These are phyloP conservation scores for Nissolia schottii DNA, from an alignment of 306 rosid species.

Conservation along the genomic window DNA sequence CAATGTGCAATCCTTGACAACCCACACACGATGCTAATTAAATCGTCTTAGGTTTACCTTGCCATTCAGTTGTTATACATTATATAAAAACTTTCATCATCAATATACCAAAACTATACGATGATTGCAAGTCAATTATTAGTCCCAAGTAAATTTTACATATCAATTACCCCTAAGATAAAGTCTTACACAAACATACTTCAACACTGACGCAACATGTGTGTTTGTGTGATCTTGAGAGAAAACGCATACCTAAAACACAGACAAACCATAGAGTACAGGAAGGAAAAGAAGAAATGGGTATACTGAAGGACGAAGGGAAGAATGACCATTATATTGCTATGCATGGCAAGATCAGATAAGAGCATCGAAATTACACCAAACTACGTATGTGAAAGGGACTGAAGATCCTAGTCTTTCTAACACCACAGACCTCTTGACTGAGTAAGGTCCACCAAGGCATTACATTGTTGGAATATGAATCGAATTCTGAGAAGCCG, in stretches of 20 bases:
- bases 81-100: not conserved
- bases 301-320: not conserved
- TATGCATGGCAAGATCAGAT: not conserved
- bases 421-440: not conserved
- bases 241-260: not conserved
- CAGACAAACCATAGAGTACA: not conserved
- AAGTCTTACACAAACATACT: not conserved
- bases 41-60: not conserved
- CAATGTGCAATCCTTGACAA: conserved; percentile 3
- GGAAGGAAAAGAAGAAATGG: not conserved
- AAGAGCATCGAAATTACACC: not conserved
- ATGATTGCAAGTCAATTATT: not conserved
- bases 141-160: not conserved
- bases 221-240: not conserved
- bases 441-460: not conserved
- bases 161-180: not conserved
- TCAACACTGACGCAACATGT: not conserved
- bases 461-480: not conserved
- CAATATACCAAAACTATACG: not conserved
- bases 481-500: not conserved
- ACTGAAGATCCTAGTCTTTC: not conserved
- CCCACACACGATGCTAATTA: not conserved
- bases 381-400: not conserved
- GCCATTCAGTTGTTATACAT: not conserved
- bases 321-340: not conserved